These are phyloP conservation scores for Thalassiosira hispida DNA, from an alignment of 352 stramenopile genomes.

Conservation along the genomic window DNA sequence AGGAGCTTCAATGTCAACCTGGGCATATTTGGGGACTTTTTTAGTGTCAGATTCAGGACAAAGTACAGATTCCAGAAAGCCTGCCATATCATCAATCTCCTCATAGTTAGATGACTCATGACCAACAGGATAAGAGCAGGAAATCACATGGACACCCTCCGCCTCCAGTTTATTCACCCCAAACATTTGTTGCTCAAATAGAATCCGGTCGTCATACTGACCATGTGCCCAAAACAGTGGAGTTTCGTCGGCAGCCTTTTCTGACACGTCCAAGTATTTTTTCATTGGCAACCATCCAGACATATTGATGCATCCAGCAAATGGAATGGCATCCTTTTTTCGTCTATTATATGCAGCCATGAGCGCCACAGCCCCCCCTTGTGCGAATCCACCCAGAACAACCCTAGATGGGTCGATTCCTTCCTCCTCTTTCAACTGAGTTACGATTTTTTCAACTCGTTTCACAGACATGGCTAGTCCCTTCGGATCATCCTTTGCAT, in stretches of 20 bases:
- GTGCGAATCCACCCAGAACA: conserved; percentile 81
- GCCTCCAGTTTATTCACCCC: conserved; percentile 51
- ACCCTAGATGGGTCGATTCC: conserved; percentile 74
- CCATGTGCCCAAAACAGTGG: conserved; percentile 67
- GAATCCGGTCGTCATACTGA: conserved; percentile 57
- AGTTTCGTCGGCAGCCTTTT: conserved; percentile 41
- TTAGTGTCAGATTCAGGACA: not conserved
- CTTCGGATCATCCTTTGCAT: conserved; percentile 56
- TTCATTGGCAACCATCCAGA: conserved; percentile 58
- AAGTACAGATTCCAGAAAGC: conserved; percentile 50
- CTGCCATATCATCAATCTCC: conserved; percentile 57
- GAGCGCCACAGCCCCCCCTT: conserved; percentile 78
- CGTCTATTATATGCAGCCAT: conserved; percentile 52
- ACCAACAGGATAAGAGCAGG: conserved; percentile 42
- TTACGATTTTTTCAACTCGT: conserved; percentile 53
- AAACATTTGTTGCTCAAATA: conserved; percentile 63
- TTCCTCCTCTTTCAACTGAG: conserved; percentile 60
- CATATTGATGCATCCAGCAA: conserved; percentile 54
- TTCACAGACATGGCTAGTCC: conserved; percentile 46
- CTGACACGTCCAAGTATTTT: conserved; percentile 52
- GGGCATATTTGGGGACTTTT: conserved; percentile 13
- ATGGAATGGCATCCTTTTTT: conserved; percentile 51
- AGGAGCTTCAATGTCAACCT: conserved; percentile 7
- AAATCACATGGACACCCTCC: conserved; percentile 51
- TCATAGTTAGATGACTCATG: conserved; percentile 53